Evolutionary conservation across 2,329 filamentous ascomycete genomes (phyloP).

Genomic region (Amauroascus niger): DNA sequence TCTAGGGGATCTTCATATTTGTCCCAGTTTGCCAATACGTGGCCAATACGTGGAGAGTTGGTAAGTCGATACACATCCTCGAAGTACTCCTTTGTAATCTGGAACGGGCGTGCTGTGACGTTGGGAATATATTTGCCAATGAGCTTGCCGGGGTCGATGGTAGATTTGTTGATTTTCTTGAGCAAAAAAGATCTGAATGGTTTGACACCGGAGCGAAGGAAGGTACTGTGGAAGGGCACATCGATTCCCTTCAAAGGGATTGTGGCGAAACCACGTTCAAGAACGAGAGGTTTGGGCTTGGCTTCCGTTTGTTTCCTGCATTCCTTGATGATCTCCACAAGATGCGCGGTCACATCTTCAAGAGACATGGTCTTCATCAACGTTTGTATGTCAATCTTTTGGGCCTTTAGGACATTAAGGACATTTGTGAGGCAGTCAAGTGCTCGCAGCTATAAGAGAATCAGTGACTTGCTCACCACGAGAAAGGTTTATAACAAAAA

Average conservation of each 20-base stretch:
- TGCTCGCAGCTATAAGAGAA: conserved; percentile 44
- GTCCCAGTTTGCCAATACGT: conserved; percentile 71
- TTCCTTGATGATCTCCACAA: conserved; percentile 82
- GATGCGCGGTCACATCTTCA: conserved; percentile 81
- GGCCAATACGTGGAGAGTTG: conserved; percentile 54
- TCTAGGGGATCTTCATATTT: conserved; percentile 46
- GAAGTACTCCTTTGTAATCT: conserved; percentile 96
- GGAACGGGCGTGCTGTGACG: conserved; percentile 91
- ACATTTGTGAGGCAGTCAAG: conserved; percentile 63
- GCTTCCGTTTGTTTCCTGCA: conserved; percentile 77
- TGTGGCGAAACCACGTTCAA: conserved; percentile 91
- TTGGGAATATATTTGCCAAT: conserved; percentile 99
- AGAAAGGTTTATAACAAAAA: neutral
- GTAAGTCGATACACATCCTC: conserved; percentile 96
- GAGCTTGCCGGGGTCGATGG: conserved; percentile 92
- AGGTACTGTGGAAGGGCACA: conserved; percentile 98
- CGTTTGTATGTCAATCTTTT: conserved; percentile 94
- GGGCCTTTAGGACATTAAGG: conserved; percentile 88
- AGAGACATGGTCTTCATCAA: conserved; percentile 77
- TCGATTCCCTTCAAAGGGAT: conserved; percentile 96
- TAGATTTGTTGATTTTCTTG: conserved; percentile 99
- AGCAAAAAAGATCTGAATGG: conserved; percentile 96
- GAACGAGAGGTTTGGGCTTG: conserved; percentile 79
- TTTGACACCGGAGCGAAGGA: conserved; percentile 95
- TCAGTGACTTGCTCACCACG: conserved; percentile 10